Percentiles rank a stretch among this genome's conserved stretches.
phyloP scores from a whole-genome alignment of 2,329 filamentous ascomycete genomes.

The Penicillium palitans region DNA sequence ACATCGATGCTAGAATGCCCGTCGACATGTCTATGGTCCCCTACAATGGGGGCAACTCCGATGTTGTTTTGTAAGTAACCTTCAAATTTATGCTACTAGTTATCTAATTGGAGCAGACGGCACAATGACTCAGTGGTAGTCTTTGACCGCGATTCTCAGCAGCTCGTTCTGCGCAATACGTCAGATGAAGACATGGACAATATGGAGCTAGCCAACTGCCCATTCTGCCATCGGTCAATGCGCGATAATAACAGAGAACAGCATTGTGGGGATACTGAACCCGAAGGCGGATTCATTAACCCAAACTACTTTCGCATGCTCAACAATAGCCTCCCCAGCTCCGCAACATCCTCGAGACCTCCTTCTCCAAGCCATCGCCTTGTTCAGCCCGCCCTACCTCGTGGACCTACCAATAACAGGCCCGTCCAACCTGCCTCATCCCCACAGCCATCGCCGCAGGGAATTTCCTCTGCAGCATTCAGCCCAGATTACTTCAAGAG shows the following conservation, averaged over 20 bases:
- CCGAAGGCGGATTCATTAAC: slow-evolving; percentile 71
- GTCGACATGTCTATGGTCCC: slow-evolving; percentile 47
- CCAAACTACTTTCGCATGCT: slow-evolving; percentile 97
- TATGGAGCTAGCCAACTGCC: slow-evolving; percentile 70
- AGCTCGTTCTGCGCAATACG: slow-evolving; percentile 75
- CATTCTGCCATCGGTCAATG: slow-evolving; percentile 81
- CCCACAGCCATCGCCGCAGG: slow-evolving; percentile 57
- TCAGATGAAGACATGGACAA: slow-evolving; percentile 48
- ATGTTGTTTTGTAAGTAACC: slow-evolving; percentile 47
- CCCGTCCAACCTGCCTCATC: slow-evolving; percentile 49
- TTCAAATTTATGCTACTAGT: not conserved
- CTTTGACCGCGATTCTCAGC: slow-evolving; percentile 79
- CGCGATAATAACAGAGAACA: slow-evolving; percentile 50
- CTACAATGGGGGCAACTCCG: slow-evolving; percentile 44
- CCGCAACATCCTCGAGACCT: slow-evolving; percentile 46
- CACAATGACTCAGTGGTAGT: slow-evolving; percentile 92
- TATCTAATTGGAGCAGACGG: slow-evolving; percentile 59
- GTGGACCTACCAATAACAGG: slow-evolving; percentile 49
- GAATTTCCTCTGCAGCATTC: slow-evolving; percentile 84
- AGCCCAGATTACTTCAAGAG: slow-evolving; percentile 88
- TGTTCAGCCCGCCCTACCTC: slow-evolving; percentile 49
- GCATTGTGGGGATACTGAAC: slow-evolving; percentile 32
- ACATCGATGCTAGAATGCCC: slow-evolving; percentile 31
- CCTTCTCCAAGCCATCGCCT: slow-evolving; percentile 53
- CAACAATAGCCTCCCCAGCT: slow-evolving; percentile 58